Conservation (phyloP, 768 basidiomycete species). For the Pleurotus cornucopiae region DNA sequence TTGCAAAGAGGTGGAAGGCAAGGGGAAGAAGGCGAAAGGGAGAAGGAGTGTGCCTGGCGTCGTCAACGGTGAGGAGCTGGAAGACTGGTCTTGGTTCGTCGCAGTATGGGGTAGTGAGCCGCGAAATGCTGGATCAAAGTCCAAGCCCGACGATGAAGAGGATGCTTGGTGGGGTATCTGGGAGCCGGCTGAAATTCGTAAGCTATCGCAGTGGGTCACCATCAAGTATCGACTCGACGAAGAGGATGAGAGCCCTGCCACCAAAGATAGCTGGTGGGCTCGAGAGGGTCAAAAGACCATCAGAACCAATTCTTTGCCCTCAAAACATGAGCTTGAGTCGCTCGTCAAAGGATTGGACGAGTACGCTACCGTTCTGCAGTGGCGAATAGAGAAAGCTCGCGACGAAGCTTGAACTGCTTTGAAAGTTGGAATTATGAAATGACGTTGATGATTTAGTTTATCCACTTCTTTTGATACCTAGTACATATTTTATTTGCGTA, state of each 20-base stretch:
- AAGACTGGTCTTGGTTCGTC: constrained; percentile 75
- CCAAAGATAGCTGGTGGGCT: constrained; percentile 5
- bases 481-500: neutral
- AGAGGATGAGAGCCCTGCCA: constrained; percentile 15
- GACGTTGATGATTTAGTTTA: neutral
- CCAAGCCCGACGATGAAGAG: constrained; percentile 27
- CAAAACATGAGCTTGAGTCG: constrained; percentile 29
- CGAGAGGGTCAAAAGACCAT: constrained; percentile 3
- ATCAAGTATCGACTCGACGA: constrained; percentile 42
- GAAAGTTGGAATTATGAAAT: constrained; percentile 1
- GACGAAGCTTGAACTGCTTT: neutral
- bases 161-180: constrained; percentile 79
- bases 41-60: constrained; percentile 34
- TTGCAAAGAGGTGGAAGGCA: constrained; percentile 24
- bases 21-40: constrained; percentile 34
- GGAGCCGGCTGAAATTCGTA: constrained; percentile 59
- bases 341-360: constrained; percentile 54
- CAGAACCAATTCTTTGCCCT: constrained; percentile 13
- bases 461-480: neutral
- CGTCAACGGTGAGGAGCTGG: constrained; percentile 49
- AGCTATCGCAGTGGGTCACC: constrained; percentile 62
- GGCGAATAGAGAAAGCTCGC: constrained; percentile 40
- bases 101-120: constrained; percentile 67
- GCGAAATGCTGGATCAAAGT: constrained; percentile 17
- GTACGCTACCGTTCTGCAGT: constrained; percentile 58